Evolutionary conservation across 208 protist genomes (phyloP), one percentile per base, ranked within the genome.

Genomic region (Crithidia acanthocephali): DNA sequence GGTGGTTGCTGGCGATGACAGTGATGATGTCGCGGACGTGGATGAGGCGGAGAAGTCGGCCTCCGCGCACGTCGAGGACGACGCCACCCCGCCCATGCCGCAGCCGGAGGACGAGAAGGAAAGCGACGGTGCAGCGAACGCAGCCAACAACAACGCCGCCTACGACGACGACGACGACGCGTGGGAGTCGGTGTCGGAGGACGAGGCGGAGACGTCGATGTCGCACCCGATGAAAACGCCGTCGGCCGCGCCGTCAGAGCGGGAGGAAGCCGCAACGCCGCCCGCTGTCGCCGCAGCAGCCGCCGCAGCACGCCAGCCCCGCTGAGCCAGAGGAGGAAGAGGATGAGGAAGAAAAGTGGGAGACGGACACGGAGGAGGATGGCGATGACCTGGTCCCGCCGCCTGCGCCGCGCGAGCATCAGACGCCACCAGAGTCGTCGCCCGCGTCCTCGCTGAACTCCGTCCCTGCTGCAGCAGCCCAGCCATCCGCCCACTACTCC

Each of bases 351-450:
- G n/a, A 28, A 20, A 58, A 30, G 50, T 4, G 16, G 4, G 22
- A 52, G 15, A 27, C 23, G 25, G 13, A 40, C 30, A 15, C 28
- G 10, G 44, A 53, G 1, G 40, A 68, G 18, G 47, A 23, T 16
- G 33, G 50, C 22, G 72, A 48, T 5, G 51, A 25, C 5, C 30
- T 64, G 22, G 47, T 48, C 23, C 58, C 57, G n/a, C 52, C 67
- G 32, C 66, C 60, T 2, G 66, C 74, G 2, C 65, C 58, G n/a
- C 52, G 59, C n/a, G 60, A 73, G 35, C 60, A 70, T 37, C 5
- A 53, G 0, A 71, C 70, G 20, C 72, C 75, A 4, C 42, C 64
- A 20, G 30, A 30, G 30, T 56, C 44, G 9, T 50, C 68, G 10
- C 15, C 62, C 16, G 23, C 68, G 28, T 75, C 68, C 5, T 72